These are phyloP conservation scores for Fusarium succisae DNA, from an alignment of 2,329 filamentous ascomycete species.

Conservation along the genomic window DNA sequence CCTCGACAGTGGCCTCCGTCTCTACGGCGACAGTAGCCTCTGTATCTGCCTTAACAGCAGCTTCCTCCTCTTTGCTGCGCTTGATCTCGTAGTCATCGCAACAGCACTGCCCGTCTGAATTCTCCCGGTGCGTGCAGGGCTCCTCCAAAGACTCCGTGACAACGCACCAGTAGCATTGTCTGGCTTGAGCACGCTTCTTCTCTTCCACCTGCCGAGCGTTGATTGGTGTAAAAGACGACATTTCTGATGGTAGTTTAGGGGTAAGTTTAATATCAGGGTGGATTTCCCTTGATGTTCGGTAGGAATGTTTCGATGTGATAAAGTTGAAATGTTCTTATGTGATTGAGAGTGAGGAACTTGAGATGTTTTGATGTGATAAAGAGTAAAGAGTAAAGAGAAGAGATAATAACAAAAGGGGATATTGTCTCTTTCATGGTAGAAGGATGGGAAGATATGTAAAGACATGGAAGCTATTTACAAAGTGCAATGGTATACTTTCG, in stretches of 20 bases:
- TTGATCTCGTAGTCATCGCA: neutral
- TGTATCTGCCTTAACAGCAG: neutral
- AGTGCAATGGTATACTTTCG: neutral
- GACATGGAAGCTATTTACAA: neutral
- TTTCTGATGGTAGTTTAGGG: neutral
- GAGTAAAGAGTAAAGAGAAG: neutral
- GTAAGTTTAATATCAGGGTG: neutral
- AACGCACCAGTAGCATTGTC: neutral
- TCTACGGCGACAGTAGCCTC: no score
- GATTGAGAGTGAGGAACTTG: neutral
- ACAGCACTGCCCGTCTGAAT: neutral
- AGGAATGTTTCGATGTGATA: neutral
- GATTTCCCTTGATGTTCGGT: neutral
- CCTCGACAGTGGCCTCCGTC: rapidly evolving
- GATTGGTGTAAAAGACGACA: neutral
- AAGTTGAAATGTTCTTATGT: neutral
- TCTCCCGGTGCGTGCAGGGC: no score
- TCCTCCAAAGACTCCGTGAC: no score
- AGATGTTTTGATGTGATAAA: neutral
- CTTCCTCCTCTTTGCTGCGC: neutral
- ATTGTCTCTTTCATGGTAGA: no score
- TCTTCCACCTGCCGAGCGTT: neutral
- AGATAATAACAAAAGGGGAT: neutral
- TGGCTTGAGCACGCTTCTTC: neutral
- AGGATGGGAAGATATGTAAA: neutral